A percentile compares a stretch with the other conserved stretches of the same genome.
phyloP scores from a whole-genome alignment of 2,329 filamentous ascomycete species.

The Xylaria sp. region DNA sequence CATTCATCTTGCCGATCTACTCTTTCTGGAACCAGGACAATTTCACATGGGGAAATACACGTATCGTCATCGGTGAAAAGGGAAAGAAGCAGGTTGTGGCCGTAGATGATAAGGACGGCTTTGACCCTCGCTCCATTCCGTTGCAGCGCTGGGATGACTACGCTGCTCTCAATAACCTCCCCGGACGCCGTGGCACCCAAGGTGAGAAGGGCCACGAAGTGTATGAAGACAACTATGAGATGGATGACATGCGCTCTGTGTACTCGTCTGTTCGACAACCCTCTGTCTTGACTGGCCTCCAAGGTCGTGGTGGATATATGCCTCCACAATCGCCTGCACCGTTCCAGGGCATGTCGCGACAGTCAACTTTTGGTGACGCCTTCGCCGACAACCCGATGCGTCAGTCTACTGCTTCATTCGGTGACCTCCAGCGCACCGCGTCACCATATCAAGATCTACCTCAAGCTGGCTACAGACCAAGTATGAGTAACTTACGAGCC shows the following conservation, averaged over 20 bases:
- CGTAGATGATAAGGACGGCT: slow-evolving; percentile 77
- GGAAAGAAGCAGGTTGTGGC: slow-evolving; percentile 90
- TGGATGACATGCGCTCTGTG: slow-evolving; percentile 97
- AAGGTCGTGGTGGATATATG: slow-evolving; percentile 73
- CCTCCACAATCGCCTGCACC: slow-evolving; percentile 82
- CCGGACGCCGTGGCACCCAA: slow-evolving; percentile 80
- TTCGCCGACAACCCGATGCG: slow-evolving; percentile 62
- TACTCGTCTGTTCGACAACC: slow-evolving; percentile 92
- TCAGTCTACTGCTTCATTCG: slow-evolving; percentile 75
- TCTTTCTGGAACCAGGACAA: slow-evolving; percentile 99
- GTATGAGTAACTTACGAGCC: slow-evolving; percentile 64
- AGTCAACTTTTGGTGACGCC: slow-evolving; percentile 48
- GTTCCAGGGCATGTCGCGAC: slow-evolving; percentile 58
- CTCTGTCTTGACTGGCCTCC: slow-evolving; percentile 86
- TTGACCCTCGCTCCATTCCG: slow-evolving; percentile 90
- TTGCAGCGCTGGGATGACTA: slow-evolving; percentile 98
- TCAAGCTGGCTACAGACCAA: slow-evolving; percentile 56
- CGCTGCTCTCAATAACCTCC: slow-evolving; percentile 82
- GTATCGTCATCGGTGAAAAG: slow-evolving; percentile 94
- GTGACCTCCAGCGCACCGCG: slow-evolving; percentile 56
- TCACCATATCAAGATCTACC: slow-evolving; percentile 65
- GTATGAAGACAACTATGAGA: slow-evolving; percentile 84
- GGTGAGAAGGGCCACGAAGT: slow-evolving; percentile 67
- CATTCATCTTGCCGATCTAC: slow-evolving; percentile 88
- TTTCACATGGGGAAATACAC: slow-evolving; percentile 98